phyloP scores from a whole-genome alignment of 2,329 filamentous ascomycete species.

The Fusarium verticillioides region DNA sequence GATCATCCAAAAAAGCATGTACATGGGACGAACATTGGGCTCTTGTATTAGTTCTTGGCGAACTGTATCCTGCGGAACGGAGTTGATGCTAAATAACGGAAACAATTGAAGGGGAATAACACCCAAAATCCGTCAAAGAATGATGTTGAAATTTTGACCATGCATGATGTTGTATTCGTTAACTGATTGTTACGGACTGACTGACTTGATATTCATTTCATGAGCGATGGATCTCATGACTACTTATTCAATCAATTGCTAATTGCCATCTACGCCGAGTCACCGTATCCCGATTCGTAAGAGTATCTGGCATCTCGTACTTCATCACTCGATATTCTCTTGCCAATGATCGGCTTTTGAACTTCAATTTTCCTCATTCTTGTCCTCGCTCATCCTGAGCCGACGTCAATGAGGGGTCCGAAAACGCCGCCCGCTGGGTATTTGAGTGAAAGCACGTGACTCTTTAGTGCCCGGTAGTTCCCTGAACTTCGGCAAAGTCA shows the following conservation, averaged over 20 bases:
- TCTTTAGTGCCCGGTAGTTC: conserved; percentile 43
- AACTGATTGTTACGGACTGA: not conserved
- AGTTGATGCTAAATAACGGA: conserved; percentile 45
- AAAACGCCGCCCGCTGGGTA: conserved; percentile 29
- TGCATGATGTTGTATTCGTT: not conserved
- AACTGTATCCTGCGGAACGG: conserved; percentile 41
- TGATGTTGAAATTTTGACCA: not conserved
- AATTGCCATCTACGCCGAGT: not conserved
- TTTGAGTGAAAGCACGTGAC: conserved; percentile 48
- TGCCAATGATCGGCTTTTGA: not conserved
- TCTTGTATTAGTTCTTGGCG: conserved; percentile 48
- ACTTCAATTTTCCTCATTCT: not conserved
- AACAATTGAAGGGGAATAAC: conserved; percentile 42
- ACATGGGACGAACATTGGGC: conserved; percentile 42
- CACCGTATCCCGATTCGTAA: not conserved
- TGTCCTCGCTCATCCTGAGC: not conserved
- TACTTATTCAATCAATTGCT: not conserved
- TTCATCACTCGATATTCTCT: not conserved
- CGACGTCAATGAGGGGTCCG: conserved; percentile 40
- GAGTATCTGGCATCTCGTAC: not conserved
- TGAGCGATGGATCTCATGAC: not conserved
- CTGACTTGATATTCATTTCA: not conserved
- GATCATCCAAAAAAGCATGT: conserved; percentile 42
- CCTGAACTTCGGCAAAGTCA: conserved; percentile 59
- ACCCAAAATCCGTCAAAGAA: conserved; percentile 31